Base-by-base conservation (phyloP, 176 grass and related monocot genomes). In the Carex myosuroides region DNA sequence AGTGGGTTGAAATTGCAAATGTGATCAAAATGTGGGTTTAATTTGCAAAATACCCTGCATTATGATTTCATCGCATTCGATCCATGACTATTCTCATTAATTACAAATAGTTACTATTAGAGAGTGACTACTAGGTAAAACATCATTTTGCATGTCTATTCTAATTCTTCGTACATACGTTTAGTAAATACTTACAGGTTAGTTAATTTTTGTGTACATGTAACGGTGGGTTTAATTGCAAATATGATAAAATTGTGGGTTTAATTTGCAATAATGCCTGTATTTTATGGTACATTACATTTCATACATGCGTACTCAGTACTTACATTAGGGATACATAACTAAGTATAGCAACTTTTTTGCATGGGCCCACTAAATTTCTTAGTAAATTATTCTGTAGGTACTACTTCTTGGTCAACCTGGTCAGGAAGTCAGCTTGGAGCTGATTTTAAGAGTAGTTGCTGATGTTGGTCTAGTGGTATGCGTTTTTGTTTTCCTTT, bases 381-480 rank as follows among this genome's bases (percentile, higher is more conserved):
- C 73, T 56, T 55, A 33, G 24, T 77, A 7, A 13, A 9, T 44
- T 87, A 74, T 62, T 68, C 8, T 81, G 13, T 81, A 98, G 95
- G 89, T 98, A 72, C 90, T 98, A 93, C 84, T 85, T 79, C 91
- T 93, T 86, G 95, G 95, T 64, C 95, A 98, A 64, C 90, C 91
- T 82, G 95, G 95, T 41, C 90, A 93, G 70, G 95, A 94, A 87
- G 60, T 93, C 74, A 98, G 89, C 58, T 91, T 98, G 89, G 95
- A 98, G 85, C 72, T 98, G 55, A 87, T 92, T 52, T 83, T 98
- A 85, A 92, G 95, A 85, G 92, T 98, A 69, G 95, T 98, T 87
- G 95, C 95, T 89, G 95, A 98, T 86, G 95, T 93, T 89, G 95
- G 92, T 76, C 92, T 98, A 81, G 95, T 98, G 92, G 95, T 98